A percentile compares a stretch with the other conserved stretches of the same genome.
These are phyloP conservation scores for Sicyos baderoa DNA, from an alignment of 306 rosid genomes.

Conservation along the genomic window DNA sequence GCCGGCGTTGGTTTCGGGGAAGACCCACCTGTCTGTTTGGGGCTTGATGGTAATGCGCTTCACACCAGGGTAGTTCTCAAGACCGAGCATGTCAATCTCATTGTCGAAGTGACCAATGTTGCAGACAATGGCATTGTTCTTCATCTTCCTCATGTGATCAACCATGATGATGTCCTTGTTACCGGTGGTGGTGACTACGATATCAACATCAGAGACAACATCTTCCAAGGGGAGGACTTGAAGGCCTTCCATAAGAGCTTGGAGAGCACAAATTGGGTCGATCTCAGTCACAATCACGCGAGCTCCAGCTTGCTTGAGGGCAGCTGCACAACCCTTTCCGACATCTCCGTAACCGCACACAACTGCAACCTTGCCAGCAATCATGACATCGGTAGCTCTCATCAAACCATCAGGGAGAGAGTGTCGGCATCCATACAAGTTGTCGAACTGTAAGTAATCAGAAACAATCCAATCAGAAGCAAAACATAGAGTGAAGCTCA, in stretches of 20 bases:
- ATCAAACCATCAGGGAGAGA: slow-evolving; percentile 70
- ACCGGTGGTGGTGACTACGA: slow-evolving; percentile 91
- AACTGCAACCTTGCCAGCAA: slow-evolving; percentile 63
- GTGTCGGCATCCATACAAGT: slow-evolving; percentile 77
- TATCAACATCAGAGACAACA: slow-evolving; percentile 55
- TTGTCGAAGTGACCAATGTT: slow-evolving; percentile 99
- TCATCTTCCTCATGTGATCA: slow-evolving; percentile 78
- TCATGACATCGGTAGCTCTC: slow-evolving; percentile 82
- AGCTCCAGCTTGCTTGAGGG: slow-evolving; percentile 67
- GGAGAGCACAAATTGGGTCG: slow-evolving; percentile 79
- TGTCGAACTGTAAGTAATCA: slow-evolving; percentile 46
- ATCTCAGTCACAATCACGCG: slow-evolving; percentile 68
- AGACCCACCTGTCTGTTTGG: slow-evolving; percentile 94
- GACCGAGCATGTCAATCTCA: slow-evolving; percentile 77
- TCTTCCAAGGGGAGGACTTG: slow-evolving; percentile 50
- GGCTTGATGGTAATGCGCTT: slow-evolving; percentile 95
- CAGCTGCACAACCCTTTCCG: slow-evolving; percentile 74
- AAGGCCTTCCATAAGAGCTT: slow-evolving; percentile 62
- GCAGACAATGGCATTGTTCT: slow-evolving; percentile 95
- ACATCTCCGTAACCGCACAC: slow-evolving; percentile 66
- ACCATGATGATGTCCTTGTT: slow-evolving; percentile 96
- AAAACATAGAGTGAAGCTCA: not conserved
- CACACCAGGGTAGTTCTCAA: slow-evolving; percentile 74
- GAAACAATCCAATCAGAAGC: not conserved
- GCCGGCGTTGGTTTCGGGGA: slow-evolving; percentile 64